phyloP scores from a whole-genome alignment of 75 land plant genomes.

The Sequoiadendron giganteum region DNA sequence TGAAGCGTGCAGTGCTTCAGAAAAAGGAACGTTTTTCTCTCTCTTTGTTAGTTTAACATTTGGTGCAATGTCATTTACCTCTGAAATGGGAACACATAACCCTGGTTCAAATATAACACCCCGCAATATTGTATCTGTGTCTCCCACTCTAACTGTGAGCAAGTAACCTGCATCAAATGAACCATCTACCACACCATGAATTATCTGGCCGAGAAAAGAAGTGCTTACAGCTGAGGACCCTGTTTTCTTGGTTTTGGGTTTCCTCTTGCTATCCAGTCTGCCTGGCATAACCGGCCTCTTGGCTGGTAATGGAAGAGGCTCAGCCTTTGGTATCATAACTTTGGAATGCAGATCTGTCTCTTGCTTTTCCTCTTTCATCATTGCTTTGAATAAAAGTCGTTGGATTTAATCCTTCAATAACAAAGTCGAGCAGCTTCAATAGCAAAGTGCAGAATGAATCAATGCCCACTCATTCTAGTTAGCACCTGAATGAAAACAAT shows the following conservation, averaged over 20 bases:
- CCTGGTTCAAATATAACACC: constrained; percentile 77
- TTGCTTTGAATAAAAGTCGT: neutral
- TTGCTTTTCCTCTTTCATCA: constrained; percentile 11
- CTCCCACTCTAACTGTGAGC: constrained; percentile 53
- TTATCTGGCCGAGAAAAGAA: constrained; percentile 34
- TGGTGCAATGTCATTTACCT: constrained; percentile 58
- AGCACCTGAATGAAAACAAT: constrained; percentile 11
- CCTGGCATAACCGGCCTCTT: neutral
- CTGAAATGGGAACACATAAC: constrained; percentile 41
- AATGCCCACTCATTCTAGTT: neutral
- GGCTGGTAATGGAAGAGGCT: neutral
- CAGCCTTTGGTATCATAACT: neutral
- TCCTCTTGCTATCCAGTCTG: constrained; percentile 10
- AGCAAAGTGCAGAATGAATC: neutral
- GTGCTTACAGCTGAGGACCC: neutral
- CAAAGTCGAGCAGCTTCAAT: neutral
- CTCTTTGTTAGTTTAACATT: constrained; percentile 17
- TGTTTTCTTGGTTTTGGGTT: constrained; percentile 6
- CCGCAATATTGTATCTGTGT: constrained; percentile 43
- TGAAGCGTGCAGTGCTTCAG: constrained; percentile 5
- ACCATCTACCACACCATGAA: constrained; percentile 65
- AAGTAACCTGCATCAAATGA: constrained; percentile 71
- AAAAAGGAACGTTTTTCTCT: neutral
- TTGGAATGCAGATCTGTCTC: neutral
- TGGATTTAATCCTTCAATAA: neutral